These are phyloP conservation scores for Sugiyamaella americana DNA, from an alignment of 805 yeast species.

Conservation along the genomic window DNA sequence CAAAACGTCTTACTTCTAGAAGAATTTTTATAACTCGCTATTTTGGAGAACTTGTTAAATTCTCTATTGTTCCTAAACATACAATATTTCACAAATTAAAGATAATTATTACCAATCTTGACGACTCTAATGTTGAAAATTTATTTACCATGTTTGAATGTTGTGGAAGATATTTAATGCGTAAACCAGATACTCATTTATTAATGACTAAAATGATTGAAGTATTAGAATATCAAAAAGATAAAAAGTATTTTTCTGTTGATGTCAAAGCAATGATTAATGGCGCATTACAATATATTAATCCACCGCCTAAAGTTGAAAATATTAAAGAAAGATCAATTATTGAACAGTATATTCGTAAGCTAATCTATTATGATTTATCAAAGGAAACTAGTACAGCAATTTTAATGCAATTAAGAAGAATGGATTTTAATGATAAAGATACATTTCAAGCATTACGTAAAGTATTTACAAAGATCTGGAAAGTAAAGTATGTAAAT, in stretches of 20 bases:
- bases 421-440: conserved; percentile 43
- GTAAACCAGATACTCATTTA: conserved; percentile 48
- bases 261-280: conserved; percentile 56
- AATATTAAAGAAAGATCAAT: conserved; percentile 23
- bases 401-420: conserved; percentile 36
- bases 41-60: conserved; percentile 70
- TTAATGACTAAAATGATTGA: conserved; percentile 60
- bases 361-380: conserved; percentile 49
- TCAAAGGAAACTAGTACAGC: conserved; percentile 32
- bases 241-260: conserved; percentile 43
- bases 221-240: conserved; percentile 45
- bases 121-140: conserved; percentile 58
- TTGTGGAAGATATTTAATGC: conserved; percentile 60
- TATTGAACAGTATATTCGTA: conserved; percentile 39
- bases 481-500: conserved; percentile 53
- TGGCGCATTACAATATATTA: conserved; percentile 33
- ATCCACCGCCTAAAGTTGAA: conserved; percentile 29
- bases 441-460: conserved; percentile 33
- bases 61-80: conserved; percentile 64
- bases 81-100: conserved; percentile 69
- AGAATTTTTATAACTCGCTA: conserved; percentile 42
- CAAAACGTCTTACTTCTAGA: conserved; percentile 13
- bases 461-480: conserved; percentile 52
- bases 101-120: conserved; percentile 46
- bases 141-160: conserved; percentile 65